Evolutionary conservation across 495 filamentous ascomycete species (phyloP).

Genomic region (Aspergillus carlsbadensis): DNA sequence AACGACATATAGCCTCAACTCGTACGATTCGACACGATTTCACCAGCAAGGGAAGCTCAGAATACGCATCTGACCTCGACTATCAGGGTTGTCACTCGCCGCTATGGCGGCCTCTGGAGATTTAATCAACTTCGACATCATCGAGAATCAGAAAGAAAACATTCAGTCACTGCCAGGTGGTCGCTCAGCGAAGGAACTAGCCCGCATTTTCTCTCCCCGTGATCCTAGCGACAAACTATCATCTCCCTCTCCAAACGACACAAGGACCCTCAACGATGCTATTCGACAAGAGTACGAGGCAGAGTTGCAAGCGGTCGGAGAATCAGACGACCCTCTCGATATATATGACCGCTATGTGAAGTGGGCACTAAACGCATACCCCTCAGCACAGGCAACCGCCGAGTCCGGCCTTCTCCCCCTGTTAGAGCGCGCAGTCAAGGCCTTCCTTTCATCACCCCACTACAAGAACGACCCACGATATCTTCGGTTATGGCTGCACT

Average conservation of each 20-base stretch:
- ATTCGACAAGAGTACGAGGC: constrained; percentile 82
- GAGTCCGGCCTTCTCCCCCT: constrained; percentile 85
- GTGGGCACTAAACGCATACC: constrained; percentile 94
- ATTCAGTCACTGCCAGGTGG: constrained; percentile 91
- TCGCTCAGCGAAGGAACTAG: constrained; percentile 85
- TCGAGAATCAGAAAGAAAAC: constrained; percentile 96
- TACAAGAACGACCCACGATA: constrained; percentile 96
- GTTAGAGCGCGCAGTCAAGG: constrained; percentile 87
- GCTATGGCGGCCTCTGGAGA: constrained; percentile 55
- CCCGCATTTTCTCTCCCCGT: constrained; percentile 71
- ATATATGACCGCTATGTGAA: constrained; percentile 95
- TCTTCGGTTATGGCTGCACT: constrained; percentile 88
- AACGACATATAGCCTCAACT: background rate
- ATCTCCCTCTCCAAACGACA: constrained; percentile 64
- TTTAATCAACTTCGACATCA: constrained; percentile 87
- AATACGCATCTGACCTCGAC: background rate
- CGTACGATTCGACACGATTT: background rate
- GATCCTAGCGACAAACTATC: constrained; percentile 44
- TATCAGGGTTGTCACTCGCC: constrained; percentile 17
- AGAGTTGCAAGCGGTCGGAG: constrained; percentile 72
- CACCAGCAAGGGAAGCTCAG: background rate
- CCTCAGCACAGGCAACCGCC: constrained; percentile 86
- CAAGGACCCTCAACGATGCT: constrained; percentile 71
- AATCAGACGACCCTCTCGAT: constrained; percentile 93
- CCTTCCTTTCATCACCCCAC: constrained; percentile 77